phyloP scores from a whole-genome alignment of 495 filamentous ascomycete genomes.

The Elaphomyces granulatus region DNA sequence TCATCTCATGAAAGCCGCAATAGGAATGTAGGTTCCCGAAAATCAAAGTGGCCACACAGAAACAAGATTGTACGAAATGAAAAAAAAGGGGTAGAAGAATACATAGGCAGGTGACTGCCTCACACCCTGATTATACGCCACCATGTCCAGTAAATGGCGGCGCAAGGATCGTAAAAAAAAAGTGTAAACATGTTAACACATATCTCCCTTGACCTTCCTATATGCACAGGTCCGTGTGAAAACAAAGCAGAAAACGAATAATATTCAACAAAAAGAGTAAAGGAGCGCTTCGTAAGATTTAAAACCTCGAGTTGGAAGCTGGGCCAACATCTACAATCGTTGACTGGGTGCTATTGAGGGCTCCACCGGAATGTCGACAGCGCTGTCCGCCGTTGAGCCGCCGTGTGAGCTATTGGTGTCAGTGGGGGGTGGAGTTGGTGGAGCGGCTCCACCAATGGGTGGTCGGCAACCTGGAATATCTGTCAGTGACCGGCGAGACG shows the following conservation, averaged over 20 bases:
- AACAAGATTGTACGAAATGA: conserved; percentile 11
- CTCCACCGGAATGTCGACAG: conserved; percentile 19
- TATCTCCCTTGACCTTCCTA: conserved; percentile 22
- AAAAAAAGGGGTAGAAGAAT: conserved; percentile 12
- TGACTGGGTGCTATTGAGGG: no score
- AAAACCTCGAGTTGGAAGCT: no score
- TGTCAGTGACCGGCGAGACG: conserved; percentile 23
- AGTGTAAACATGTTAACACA: conserved; percentile 15
- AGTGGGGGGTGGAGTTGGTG: conserved; percentile 31
- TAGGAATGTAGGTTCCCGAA: conserved; percentile 1
- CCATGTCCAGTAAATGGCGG: conserved; percentile 11
- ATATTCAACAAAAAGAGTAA: conserved; percentile 16
- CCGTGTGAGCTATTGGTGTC: conserved; percentile 19
- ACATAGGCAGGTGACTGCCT: conserved; percentile 7
- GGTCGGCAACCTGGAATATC: conserved; percentile 18
- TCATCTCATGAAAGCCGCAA: not conserved
- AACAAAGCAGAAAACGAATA: conserved; percentile 15
- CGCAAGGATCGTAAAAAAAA: conserved; percentile 6
- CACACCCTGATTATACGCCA: conserved; percentile 22
- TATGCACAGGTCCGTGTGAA: conserved; percentile 35
- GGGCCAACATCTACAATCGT: no score
- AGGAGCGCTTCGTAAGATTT: no score
- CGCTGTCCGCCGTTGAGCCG: conserved; percentile 4
- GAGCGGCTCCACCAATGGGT: conserved; percentile 24
- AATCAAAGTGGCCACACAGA: conserved; percentile 2